These are phyloP conservation scores for Agroathelia rolfsii DNA, from an alignment of 1,284 basidiomycete genomes.

Conservation along the genomic window DNA sequence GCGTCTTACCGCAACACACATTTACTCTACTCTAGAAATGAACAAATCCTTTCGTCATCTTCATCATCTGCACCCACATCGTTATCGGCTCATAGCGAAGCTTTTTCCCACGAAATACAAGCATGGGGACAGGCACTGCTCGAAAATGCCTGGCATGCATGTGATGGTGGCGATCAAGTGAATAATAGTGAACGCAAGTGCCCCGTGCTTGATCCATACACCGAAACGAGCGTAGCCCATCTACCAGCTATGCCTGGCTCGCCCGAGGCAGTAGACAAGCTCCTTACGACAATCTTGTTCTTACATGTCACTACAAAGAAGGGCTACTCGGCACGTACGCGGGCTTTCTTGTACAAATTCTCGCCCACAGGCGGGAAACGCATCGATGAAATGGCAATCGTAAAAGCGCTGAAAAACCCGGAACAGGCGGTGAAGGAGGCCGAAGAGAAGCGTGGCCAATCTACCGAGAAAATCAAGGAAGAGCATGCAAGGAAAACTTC, in stretches of 20 bases:
- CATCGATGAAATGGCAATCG: slow-evolving; percentile 37
- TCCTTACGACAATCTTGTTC: slow-evolving; percentile 41
- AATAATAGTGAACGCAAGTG: slow-evolving; percentile 21
- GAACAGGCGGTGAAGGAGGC: slow-evolving; percentile 34
- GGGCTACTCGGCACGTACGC: slow-evolving; percentile 43
- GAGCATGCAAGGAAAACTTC: slow-evolving; percentile 33
- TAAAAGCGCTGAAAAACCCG: slow-evolving; percentile 40
- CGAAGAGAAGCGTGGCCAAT: slow-evolving; percentile 31
- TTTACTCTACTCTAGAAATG: slow-evolving; percentile 29
- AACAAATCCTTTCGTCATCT: slow-evolving; percentile 22
- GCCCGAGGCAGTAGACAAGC: slow-evolving; percentile 22
- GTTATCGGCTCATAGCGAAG: slow-evolving; percentile 17
- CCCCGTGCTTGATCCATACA: slow-evolving; percentile 28
- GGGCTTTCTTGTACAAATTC: slow-evolving; percentile 35
- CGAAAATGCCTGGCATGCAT: slow-evolving; percentile 36
- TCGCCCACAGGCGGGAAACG: no score
- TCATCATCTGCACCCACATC: no score
- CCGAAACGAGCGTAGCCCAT: slow-evolving; percentile 36
- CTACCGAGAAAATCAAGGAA: slow-evolving; percentile 27
- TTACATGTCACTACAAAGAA: slow-evolving; percentile 38
- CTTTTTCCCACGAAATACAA: slow-evolving; percentile 29
- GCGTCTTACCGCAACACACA: slow-evolving; percentile 37
- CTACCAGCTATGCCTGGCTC: slow-evolving; percentile 33
- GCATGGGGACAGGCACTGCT: slow-evolving; percentile 37
- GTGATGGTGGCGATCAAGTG: slow-evolving; percentile 16